These are phyloP conservation scores for Moesziomyces parantarcticus DNA, from an alignment of 1,284 basidiomycete genomes.

Conservation along the genomic window DNA sequence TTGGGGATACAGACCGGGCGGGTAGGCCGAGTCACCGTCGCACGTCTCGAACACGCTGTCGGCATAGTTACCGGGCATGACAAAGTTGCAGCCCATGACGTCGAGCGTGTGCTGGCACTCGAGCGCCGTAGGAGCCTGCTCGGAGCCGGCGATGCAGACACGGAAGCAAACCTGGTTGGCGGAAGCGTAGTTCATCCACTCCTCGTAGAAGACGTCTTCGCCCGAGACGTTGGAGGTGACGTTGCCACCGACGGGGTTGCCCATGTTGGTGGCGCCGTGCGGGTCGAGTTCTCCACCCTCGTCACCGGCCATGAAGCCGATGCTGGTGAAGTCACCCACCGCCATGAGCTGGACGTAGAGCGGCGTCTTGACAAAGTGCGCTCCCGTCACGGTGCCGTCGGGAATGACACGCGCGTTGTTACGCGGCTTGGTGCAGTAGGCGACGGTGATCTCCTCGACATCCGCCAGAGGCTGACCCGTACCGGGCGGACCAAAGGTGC, in stretches of 20 bases:
- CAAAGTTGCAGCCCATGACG: slow-evolving; percentile 68
- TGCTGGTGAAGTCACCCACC: slow-evolving; percentile 66
- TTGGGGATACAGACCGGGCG: slow-evolving; percentile 63
- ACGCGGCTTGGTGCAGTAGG: slow-evolving; percentile 76
- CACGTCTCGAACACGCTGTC: slow-evolving; percentile 63
- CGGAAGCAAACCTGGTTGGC: slow-evolving; percentile 65
- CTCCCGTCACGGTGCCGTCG: slow-evolving; percentile 65
- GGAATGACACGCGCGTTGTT: slow-evolving; percentile 68
- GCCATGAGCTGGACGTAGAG: slow-evolving; percentile 71
- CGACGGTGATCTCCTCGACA: slow-evolving; percentile 77
- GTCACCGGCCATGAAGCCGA: slow-evolving; percentile 57
- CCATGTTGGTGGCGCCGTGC: slow-evolving; percentile 67
- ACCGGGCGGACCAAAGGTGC: slow-evolving; percentile 68
- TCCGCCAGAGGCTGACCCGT: slow-evolving; percentile 73
- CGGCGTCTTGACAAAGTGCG: slow-evolving; percentile 66
- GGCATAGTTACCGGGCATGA: slow-evolving; percentile 67
- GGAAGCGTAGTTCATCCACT: slow-evolving; percentile 70
- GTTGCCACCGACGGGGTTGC: slow-evolving; percentile 72
- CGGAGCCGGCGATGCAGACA: slow-evolving; percentile 64
- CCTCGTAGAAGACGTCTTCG: slow-evolving; percentile 71
- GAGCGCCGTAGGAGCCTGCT: slow-evolving; percentile 50
- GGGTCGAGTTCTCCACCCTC: slow-evolving; percentile 67
- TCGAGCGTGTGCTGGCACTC: slow-evolving; percentile 67
- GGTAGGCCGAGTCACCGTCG: slow-evolving; percentile 67
- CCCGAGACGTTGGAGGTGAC: slow-evolving; percentile 72